Evolutionary conservation across 495 filamentous ascomycete species (phyloP), one percentile per base, ranked within the genome.

Genomic region (Penicillium bialowiezense): DNA sequence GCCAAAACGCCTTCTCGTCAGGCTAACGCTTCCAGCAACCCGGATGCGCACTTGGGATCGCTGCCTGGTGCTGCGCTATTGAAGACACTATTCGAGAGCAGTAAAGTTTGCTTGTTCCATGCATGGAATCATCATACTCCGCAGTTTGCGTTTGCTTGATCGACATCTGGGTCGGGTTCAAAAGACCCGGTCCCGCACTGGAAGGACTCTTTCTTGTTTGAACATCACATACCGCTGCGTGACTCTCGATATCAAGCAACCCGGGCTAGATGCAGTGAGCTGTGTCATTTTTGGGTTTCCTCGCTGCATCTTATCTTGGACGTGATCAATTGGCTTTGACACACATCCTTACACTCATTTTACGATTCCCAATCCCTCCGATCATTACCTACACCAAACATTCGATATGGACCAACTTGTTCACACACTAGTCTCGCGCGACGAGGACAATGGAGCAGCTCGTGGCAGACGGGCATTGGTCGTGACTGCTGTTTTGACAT

Each of bases 391-490:
- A 39, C 3, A 18, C 23, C 44, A 17, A 17, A 35, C 5, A 5
- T 23, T 26, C 43, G 56, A 32, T 7, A 67, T 68, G 65, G 48
- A 65, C 4, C 24, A n/a, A 7, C 13, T 49, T 10, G 10, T 56
- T 26, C 42, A 62, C 18, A 52, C 47, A 12, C 24, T 67, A 6
- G 3, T 63, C 15, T 46, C 61, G 1, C 55, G 69, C 17, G 37
- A 20, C 5, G 50, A 12, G 4, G 52, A 58, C 15, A 49, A 61
- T 41, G 63, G 54, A 1, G 48, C 49, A 28, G 37, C 52, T 12
- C 67, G 56, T 26, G 69, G 69, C 35, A 51, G 54, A 17, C 60
- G 51, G 46, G 69, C 69, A 10, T 39, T 72, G 52, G 69, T 72
- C 15, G 67, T 69, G 28, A 69, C 69, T 24, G 60, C 58, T 4